Percentiles rank a stretch among this genome's conserved stretches.
Conservation (phyloP, 78 protist species). For the Dictyostelium intermedium region DNA sequence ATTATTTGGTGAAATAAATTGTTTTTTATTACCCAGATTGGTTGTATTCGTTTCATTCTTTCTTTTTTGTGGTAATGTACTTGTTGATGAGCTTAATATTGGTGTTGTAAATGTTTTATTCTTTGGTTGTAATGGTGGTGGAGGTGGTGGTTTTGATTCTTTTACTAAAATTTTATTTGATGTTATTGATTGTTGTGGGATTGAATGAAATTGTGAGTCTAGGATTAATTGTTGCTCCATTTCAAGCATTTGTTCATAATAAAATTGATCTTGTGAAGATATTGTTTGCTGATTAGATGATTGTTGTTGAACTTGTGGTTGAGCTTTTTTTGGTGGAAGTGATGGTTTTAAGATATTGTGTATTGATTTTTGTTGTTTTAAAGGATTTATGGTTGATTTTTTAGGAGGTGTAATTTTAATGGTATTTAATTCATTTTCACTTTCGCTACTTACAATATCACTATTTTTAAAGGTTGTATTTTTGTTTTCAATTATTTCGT, state of each 20-base stretch:
- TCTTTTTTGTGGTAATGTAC: background rate
- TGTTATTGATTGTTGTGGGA: background rate
- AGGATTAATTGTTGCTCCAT: background rate
- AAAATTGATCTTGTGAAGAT: background rate
- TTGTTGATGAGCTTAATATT: background rate
- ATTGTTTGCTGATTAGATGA: background rate
- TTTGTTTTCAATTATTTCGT: too few species aligned
- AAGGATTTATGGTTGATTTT: background rate
- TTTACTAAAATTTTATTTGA: background rate
- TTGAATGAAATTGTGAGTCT: background rate
- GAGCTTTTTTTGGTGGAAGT: background rate
- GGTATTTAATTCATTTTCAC: background rate
- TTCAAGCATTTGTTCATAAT: background rate
- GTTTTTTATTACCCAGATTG: background rate
- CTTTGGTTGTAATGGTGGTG: background rate
- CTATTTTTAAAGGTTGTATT: background rate
- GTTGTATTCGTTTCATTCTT: background rate
- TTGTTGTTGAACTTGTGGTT: background rate
- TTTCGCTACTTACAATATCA: background rate
- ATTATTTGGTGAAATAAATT: background rate
- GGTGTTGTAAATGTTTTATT: slow-evolving; percentile 3
- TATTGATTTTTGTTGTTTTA: background rate
- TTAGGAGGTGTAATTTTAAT: background rate
- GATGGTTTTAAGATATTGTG: background rate
- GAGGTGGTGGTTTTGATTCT: background rate